phyloP scores from a whole-genome alignment of 73 alveolate species.

The Paramecium sonneborni region DNA sequence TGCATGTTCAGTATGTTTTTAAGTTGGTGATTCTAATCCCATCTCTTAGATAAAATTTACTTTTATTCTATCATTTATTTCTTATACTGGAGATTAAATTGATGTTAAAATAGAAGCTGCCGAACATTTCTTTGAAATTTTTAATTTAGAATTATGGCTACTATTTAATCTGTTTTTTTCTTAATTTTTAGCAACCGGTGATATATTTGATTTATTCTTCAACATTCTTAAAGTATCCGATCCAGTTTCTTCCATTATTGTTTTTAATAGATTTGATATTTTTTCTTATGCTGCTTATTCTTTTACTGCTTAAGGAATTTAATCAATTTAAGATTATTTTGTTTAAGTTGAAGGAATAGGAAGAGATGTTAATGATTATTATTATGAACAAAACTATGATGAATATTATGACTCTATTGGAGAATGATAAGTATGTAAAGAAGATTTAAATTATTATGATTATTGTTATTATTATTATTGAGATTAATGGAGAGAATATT shows the following conservation, averaged over 20 bases:
- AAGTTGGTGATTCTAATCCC: constrained; percentile 47
- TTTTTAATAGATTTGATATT: not conserved
- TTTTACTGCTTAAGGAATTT: not conserved
- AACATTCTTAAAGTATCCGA: constrained; percentile 43
- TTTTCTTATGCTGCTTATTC: constrained; percentile 15
- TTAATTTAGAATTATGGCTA: not conserved
- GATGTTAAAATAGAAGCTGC: not conserved
- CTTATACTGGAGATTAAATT: constrained; percentile 1
- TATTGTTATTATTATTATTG: not conserved
- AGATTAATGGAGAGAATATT: not conserved
- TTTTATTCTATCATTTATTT: constrained; percentile 47
- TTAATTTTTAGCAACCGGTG: not conserved
- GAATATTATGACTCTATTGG: not conserved
- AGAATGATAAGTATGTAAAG: not conserved
- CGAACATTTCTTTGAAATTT: not conserved
- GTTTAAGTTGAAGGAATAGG: not conserved
- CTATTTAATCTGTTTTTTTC: not conserved
- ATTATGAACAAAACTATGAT: not conserved
- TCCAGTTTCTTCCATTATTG: constrained; percentile 51
- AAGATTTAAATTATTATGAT: not conserved
- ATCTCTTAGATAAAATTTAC: constrained; percentile 30
- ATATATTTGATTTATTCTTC: not conserved
- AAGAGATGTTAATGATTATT: not conserved
- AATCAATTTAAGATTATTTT: not conserved
- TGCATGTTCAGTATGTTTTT: constrained; percentile 39